These are phyloP conservation scores for Pythium coloratum DNA, from an alignment of 352 stramenopile genomes.

Conservation along the genomic window DNA sequence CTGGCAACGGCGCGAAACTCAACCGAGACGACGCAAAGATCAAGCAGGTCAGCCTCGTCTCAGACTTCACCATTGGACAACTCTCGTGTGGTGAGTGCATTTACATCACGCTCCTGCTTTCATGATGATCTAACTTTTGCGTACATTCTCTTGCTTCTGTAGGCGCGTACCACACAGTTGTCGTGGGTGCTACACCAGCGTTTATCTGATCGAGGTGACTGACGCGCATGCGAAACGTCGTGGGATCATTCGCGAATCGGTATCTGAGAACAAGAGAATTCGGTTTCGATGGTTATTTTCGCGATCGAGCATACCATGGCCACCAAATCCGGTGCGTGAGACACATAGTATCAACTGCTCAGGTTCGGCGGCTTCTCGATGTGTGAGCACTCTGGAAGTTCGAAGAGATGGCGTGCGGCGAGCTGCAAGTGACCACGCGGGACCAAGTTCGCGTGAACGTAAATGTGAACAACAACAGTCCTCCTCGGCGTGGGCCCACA, in stretches of 20 bases:
- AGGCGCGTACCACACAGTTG: constrained; percentile 72
- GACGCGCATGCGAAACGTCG: not conserved
- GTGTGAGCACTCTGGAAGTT: not conserved
- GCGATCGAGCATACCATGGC: constrained; percentile 9
- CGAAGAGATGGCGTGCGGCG: constrained; percentile 1
- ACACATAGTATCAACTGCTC: constrained; percentile 1
- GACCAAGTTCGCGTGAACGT: constrained; percentile 21
- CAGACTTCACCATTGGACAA: constrained; percentile 50
- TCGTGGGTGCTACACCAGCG: constrained; percentile 32
- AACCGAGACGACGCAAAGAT: constrained; percentile 52
- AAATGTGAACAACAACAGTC: constrained; percentile 1
- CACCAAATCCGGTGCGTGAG: constrained; percentile 19
- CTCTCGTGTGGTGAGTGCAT: constrained; percentile 56
- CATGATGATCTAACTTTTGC: not conserved
- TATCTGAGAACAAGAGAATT: constrained; percentile 20
- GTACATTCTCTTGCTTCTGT: constrained; percentile 1
- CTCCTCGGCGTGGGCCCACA: constrained; percentile 4
- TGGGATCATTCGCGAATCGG: not conserved
- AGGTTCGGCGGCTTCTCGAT: not conserved
- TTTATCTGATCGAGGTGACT: constrained; percentile 5
- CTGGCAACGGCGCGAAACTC: constrained; percentile 62
- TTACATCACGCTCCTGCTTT: not conserved
- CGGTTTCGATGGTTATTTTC: constrained; percentile 23
- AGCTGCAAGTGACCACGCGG: not conserved
- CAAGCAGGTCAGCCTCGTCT: constrained; percentile 39